Evolutionary conservation across 192 early-diverging fungal genomes (phyloP).

Genomic region (Chytriomyces sp.): DNA sequence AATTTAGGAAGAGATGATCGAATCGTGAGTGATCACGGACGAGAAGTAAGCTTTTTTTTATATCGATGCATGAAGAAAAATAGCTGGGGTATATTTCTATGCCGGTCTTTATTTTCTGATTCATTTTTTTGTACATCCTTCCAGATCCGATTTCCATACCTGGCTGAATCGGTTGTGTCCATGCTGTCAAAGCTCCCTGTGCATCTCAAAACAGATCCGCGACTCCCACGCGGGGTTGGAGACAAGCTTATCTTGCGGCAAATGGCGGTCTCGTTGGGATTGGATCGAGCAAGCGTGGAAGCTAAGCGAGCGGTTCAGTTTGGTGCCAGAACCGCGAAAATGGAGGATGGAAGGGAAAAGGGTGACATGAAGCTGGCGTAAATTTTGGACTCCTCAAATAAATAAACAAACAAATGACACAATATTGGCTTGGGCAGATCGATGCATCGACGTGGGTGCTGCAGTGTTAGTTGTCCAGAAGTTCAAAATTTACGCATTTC

Average conservation of each 20-base stretch:
- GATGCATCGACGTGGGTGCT: no score
- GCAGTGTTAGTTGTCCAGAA: no score
- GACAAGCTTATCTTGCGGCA: conserved; percentile 88
- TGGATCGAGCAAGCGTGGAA: conserved; percentile 65
- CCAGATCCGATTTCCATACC: conserved; percentile 78
- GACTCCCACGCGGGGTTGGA: conserved; percentile 79
- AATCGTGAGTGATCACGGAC: conserved; percentile 82
- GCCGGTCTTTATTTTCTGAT: not conserved
- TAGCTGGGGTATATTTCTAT: not conserved
- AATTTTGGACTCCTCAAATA: not conserved
- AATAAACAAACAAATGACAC: not conserved
- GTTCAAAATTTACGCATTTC: not conserved
- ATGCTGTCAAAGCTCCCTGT: conserved; percentile 73
- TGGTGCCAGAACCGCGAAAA: conserved; percentile 94
- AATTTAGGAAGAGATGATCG: conserved; percentile 96
- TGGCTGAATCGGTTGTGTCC: conserved; percentile 72
- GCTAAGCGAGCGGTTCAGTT: conserved; percentile 98
- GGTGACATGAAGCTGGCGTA: conserved; percentile 28
- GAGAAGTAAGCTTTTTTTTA: conserved; percentile 74
- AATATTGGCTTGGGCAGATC: not conserved
- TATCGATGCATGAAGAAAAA: not conserved
- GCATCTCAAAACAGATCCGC: conserved; percentile 80
- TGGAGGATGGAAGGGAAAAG: conserved; percentile 59
- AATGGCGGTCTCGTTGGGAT: conserved; percentile 69
- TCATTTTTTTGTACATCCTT: not conserved